These are phyloP conservation scores for Mucor ambiguus DNA, from an alignment of 371 early-diverging fungal genomes.

Conservation along the genomic window DNA sequence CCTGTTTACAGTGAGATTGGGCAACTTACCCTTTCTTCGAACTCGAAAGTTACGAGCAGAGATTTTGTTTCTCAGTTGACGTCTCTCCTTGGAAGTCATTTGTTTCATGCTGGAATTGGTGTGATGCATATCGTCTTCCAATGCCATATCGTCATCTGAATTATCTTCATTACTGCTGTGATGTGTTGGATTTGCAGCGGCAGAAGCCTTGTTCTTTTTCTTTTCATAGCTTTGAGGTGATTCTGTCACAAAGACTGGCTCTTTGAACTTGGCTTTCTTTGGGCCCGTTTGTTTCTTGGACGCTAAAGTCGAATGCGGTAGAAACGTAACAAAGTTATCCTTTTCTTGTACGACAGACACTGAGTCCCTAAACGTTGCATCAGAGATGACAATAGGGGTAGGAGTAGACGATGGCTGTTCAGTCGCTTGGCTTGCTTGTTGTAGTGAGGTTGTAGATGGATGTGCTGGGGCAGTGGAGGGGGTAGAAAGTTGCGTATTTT, in stretches of 20 bases:
- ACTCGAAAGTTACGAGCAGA: conserved; percentile 88
- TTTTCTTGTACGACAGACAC: conserved; percentile 8
- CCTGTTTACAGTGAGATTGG: background rate
- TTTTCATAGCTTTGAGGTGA: conserved; percentile 22
- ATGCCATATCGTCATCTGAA: conserved; percentile 22
- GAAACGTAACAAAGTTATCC: conserved; percentile 20
- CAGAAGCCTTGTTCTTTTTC: conserved; percentile 16
- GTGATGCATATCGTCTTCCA: conserved; percentile 16
- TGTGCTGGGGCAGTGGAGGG: background rate
- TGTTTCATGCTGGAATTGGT: conserved; percentile 35
- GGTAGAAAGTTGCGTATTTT: background rate
- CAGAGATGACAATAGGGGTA: background rate
- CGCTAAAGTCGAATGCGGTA: background rate
- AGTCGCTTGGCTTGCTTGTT: background rate
- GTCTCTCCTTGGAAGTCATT: conserved; percentile 75
- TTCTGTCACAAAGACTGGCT: conserved; percentile 28
- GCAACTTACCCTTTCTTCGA: conserved; percentile 75
- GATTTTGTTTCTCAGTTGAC: conserved; percentile 88
- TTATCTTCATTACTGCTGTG: conserved; percentile 20
- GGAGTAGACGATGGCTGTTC: background rate
- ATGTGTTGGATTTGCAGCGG: background rate
- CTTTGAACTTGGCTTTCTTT: conserved; percentile 21
- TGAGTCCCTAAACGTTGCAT: background rate
- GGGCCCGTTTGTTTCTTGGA: background rate
- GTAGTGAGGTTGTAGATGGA: background rate